Base-by-base conservation (phyloP, 306 rosid genomes). In the Cucumis melo region DNA sequence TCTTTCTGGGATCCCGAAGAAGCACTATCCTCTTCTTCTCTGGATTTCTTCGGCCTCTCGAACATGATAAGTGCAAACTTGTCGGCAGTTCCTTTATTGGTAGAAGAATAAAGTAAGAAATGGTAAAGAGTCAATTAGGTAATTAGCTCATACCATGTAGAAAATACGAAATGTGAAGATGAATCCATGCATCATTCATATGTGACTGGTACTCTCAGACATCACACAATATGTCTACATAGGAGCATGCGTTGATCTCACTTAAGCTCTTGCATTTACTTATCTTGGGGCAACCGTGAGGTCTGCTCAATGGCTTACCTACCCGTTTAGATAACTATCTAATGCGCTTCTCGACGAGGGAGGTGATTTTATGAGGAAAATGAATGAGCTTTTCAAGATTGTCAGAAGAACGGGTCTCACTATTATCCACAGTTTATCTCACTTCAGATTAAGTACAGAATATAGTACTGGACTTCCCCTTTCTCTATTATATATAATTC, bases 61-160 rank as follows among this genome's bases (percentile, higher is more conserved):
- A 6, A 64, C 7, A 0, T 20, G 82, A 50, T 48, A 66, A 36
- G 2, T 85, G 80, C 84, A 87, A 76, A 39, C 73, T 34, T 34
- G 55, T 10, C 1, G 88, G 84, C 81, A 87, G 81, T 82, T 84
- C 82, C 96, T 92, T 82, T 83, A 64, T 21, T n/a, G 36, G 51
- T 24, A 62, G 48, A 17, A n/a, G 53, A 51, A 27, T 9, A 20
- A 3, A 63, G 38, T 34, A 60, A 56, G 77, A 74, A 72, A 39
- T 42, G 73, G 58, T 82, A 10, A 32, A 32, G 78, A 74, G 19
- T 42, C 77, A 55, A 19, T 34, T 27, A 73, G 15, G 64, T 59
- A 16, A 5, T 67, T 56, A 34, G 21, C 13, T 41, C 41, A 20
- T 42, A 11, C 10, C 10, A 8, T 38, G 17, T 46, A 21, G 36